phyloP scores from a whole-genome alignment of 768 basidiomycete species.

The Pleurotus ostreatus region DNA sequence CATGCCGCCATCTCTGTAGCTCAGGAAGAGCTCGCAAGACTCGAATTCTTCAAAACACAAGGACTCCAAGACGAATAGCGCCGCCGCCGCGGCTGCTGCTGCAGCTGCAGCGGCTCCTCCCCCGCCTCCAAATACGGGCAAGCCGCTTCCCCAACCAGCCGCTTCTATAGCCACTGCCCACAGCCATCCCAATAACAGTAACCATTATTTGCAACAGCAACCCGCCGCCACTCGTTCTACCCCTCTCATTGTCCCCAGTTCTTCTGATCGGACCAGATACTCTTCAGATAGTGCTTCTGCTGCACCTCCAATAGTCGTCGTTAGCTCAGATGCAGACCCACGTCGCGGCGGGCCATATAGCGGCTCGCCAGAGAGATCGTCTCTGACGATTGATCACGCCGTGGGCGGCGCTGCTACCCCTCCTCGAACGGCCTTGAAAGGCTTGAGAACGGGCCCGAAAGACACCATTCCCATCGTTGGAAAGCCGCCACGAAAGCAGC shows the following conservation, averaged over 20 bases:
- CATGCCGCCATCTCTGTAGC: constrained; percentile 31
- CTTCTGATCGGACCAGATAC: constrained; percentile 60
- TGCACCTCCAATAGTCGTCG: constrained; percentile 83
- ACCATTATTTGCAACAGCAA: constrained; percentile 35
- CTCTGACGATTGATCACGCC: constrained; percentile 42
- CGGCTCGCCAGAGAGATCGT: constrained; percentile 44
- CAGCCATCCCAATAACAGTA: constrained; percentile 20
- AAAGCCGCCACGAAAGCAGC: constrained; percentile 95
- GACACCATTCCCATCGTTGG: constrained; percentile 96
- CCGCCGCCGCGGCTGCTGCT: constrained; percentile 27
- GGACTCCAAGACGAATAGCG: constrained; percentile 47
- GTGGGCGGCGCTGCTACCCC: constrained; percentile 50
- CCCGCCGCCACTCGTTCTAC: constrained; percentile 37
- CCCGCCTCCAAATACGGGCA: constrained; percentile 61
- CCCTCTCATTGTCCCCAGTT: constrained; percentile 32
- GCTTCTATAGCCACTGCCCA: constrained; percentile 23
- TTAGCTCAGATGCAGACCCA: constrained; percentile 60
- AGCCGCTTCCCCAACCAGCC: constrained; percentile 57
- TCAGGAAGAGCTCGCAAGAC: constrained; percentile 68
- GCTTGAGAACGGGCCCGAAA: constrained; percentile 80
- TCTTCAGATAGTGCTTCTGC: constrained; percentile 40
- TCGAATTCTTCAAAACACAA: constrained; percentile 61
- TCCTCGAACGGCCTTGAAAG: constrained; percentile 63
- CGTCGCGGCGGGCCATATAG: constrained; percentile 36
- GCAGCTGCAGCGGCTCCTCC: constrained; percentile 43